These are phyloP conservation scores for Trichosporon faecale DNA, from an alignment of 1,284 basidiomycete genomes.

Conservation along the genomic window DNA sequence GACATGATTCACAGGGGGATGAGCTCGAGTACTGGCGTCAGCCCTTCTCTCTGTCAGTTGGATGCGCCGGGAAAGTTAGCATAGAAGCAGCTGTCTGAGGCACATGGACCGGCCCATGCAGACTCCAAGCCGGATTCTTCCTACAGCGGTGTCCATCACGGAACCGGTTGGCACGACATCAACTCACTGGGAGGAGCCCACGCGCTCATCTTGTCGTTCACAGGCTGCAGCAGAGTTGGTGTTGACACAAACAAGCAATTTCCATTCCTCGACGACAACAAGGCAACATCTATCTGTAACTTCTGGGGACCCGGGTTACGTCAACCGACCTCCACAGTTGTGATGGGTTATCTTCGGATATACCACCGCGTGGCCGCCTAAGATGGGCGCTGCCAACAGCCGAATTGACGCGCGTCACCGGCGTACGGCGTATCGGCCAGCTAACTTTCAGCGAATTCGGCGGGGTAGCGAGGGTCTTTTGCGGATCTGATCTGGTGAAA, in stretches of 20 bases:
- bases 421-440: neutral
- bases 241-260: neutral
- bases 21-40: neutral
- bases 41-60: neutral
- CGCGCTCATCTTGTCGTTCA: neutral
- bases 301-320: neutral
- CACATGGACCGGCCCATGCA: neutral
- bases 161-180: neutral
- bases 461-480: neutral
- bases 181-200: neutral
- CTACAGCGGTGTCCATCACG: neutral
- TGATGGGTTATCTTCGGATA: neutral
- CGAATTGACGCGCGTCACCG: slow-evolving; percentile 4
- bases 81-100: neutral
- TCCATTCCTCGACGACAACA: neutral
- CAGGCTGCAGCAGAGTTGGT: neutral
- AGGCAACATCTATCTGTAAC: neutral
- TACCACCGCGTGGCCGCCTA: neutral
- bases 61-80: neutral
- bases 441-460: slow-evolving; percentile 4
- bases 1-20: neutral
- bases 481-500: neutral
- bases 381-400: neutral
- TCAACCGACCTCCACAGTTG: neutral
- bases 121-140: neutral